Evolutionary conservation across 78 protist species (phyloP).

Genomic region (Dictyostelium discoideum): dicty_2.7 NC_007088.5:6023501-6024000

Average conservation of each 20-base stretch:
- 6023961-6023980: neutral
- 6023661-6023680: no score
- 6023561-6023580: no score
- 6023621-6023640: no score
- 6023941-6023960: neutral
- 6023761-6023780: neutral
- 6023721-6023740: neutral
- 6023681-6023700: neutral
- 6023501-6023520: no score
- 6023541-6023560: no score
- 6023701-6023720: neutral
- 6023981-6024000: no score
- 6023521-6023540: no score
- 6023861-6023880: neutral
- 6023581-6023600: no score
- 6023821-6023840: neutral
- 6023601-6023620: no score
- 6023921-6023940: neutral
- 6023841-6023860: neutral
- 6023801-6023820: neutral
- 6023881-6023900: neutral
- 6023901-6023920: neutral
- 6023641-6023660: no score
- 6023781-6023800: neutral
- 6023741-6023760: neutral